These are phyloP conservation scores for Dactylis glomerata DNA, from an alignment of 176 grass and related monocot species.

Conservation along the genomic window DNA sequence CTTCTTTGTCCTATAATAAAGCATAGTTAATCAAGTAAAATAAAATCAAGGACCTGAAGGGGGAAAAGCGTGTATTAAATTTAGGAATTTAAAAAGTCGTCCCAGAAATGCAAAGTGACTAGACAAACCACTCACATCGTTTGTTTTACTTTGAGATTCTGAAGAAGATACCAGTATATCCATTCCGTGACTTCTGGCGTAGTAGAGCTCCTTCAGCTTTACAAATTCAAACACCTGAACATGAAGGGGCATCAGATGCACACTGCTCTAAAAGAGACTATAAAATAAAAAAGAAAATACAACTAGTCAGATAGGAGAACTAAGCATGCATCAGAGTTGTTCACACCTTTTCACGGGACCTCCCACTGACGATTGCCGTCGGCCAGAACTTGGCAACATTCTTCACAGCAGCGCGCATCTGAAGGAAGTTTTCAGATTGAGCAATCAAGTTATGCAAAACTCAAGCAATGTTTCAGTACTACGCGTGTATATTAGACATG, in stretches of 20 bases:
- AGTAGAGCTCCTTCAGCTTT: conserved; percentile 56
- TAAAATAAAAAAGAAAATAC: no score
- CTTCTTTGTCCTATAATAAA: conserved; percentile 32
- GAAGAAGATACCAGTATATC: conserved; percentile 47
- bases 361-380: conserved; percentile 69
- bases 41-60: neutral
- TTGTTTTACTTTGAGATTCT: conserved; percentile 13
- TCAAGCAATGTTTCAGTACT: neutral
- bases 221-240: conserved; percentile 68
- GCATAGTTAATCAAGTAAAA: neutral
- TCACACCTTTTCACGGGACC: conserved; percentile 55
- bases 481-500: neutral
- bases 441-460: neutral
- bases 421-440: neutral
- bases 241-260: neutral
- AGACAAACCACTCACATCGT: conserved; percentile 5
- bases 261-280: no score
- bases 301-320: no score
- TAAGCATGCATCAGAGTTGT: neutral
- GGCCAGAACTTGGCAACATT: conserved; percentile 49
- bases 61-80: neutral
- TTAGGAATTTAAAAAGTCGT: neutral
- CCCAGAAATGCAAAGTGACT: neutral
- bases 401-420: conserved; percentile 61
- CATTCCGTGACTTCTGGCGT: conserved; percentile 79